These are phyloP conservation scores for Entoloma clypeatum DNA, from an alignment of 1,284 basidiomycete genomes.

Conservation along the genomic window DNA sequence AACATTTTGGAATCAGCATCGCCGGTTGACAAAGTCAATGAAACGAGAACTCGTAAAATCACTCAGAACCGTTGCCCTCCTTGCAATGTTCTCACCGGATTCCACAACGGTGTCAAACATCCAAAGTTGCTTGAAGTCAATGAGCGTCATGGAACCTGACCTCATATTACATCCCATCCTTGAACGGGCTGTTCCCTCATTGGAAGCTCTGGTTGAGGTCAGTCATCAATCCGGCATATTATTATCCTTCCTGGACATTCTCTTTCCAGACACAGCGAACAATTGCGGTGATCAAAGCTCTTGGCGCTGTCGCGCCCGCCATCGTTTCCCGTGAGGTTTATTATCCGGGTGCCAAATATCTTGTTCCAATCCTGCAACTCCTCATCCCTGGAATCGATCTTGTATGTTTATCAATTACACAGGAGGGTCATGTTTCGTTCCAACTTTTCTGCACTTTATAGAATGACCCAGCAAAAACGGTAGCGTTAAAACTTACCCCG, in stretches of 20 bases:
- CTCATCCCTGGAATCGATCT: slow-evolving; percentile 84
- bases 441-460: slow-evolving; percentile 23
- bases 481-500: slow-evolving; percentile 28
- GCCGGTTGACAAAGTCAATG: slow-evolving; percentile 79
- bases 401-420: slow-evolving; percentile 37
- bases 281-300: slow-evolving; percentile 81
- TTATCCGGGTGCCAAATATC: slow-evolving; percentile 77
- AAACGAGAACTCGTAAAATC: slow-evolving; percentile 83
- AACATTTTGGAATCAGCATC: no score
- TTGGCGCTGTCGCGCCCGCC: slow-evolving; percentile 77
- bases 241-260: slow-evolving; percentile 1
- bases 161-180: slow-evolving; percentile 83
- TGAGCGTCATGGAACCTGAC: slow-evolving; percentile 84
- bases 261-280: slow-evolving; percentile 72
- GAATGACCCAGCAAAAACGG: slow-evolving; percentile 91
- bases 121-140: slow-evolving; percentile 67
- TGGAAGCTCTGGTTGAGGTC: slow-evolving; percentile 85
- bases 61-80: slow-evolving; percentile 77
- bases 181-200: slow-evolving; percentile 81
- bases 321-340: slow-evolving; percentile 77
- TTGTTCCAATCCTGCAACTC: slow-evolving; percentile 82
- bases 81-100: slow-evolving; percentile 90
- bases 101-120: slow-evolving; percentile 60
- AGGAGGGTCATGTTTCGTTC: slow-evolving; percentile 4
- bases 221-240: slow-evolving; percentile 16